Evolutionary conservation across 495 filamentous ascomycete genomes (phyloP), one percentile per base, ranked within the genome.

Genomic region (Trichodelitschia bisporula): DNA sequence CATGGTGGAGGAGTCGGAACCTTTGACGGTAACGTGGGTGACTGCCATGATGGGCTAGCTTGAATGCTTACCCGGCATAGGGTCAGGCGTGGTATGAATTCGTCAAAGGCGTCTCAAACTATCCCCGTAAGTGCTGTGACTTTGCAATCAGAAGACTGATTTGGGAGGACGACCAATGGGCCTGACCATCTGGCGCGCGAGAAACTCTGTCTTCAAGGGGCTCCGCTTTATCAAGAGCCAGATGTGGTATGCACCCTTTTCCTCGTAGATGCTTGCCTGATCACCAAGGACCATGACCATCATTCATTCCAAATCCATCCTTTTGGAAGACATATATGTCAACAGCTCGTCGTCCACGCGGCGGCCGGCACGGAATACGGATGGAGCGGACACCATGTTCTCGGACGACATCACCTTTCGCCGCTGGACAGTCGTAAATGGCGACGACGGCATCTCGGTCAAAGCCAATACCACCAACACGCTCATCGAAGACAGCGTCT

Each of bases 11-110:
- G 51, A 6, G 31, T 35, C 13, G 58, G 58, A 9, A 54, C 50
- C 21, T 42, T 61, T 14, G 45, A 60, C 32, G 58, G 58, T 11
- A 58, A 61, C 30, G 58, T n/a, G n/a, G n/a, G n/a, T n/a, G n/a
- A n/a, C n/a, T n/a, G n/a, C n/a, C n/a, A n/a, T n/a, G n/a, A n/a
- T n/a, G n/a, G n/a, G n/a, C n/a, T n/a, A n/a, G n/a, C n/a, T n/a
- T n/a, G n/a, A n/a, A n/a, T n/a, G n/a, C n/a, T n/a, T n/a, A n/a
- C n/a, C n/a, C n/a, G n/a, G n/a, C n/a, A n/a, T n/a, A n/a, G n/a
- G n/a, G 58, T 4, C 55, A 60, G 29, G 39, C 46, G 2, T 62
- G 58, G 54, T 57, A 59, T 30, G 40, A 47, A 31, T 52, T 37
- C 30, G 40, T 46, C 16, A 39, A 41, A 8, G 38, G 45, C 6